Evolutionary conservation across 768 basidiomycete genomes (phyloP), one percentile per base, ranked within the genome.

Genomic region (Phanerochaete sordida): DNA sequence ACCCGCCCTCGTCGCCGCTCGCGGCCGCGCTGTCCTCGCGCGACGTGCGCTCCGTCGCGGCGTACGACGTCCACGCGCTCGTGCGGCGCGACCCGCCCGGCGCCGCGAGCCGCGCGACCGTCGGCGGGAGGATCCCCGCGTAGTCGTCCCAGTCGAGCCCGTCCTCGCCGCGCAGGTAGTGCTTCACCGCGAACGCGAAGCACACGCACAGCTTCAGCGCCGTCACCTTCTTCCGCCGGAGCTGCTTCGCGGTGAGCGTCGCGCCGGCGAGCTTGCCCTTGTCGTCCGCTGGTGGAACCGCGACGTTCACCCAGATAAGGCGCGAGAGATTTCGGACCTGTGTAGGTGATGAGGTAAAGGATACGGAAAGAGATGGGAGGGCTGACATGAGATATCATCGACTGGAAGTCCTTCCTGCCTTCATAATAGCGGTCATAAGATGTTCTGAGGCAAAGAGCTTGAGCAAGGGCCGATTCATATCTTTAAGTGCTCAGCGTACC

Each of bases 401-500:
- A 66, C 0, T 88, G 86, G 68, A 95, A 95, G 45, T 86, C 84
- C 72, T 91, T 96, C 64, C 95, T 80, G 50, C 94, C 95, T 76
- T 95, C 93, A 81, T 87, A 91, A 67, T 87, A 93, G 33, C 91
- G 86, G 66, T 93, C 90, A 65, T 93, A 94, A 8, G 90, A 92
- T 24, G 90, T 93, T 54, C 39, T 43, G n/a, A 19, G 19, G 39
- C 39, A 19, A 43, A 4, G n/a, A n/a, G n/a, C n/a, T n/a, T n/a
- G n/a, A n/a, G n/a, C n/a, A n/a, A n/a, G n/a, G n/a, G n/a, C n/a
- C n/a, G n/a, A n/a, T n/a, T n/a, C n/a, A n/a, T n/a, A n/a, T n/a
- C n/a, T n/a, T n/a, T n/a, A n/a, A n/a, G n/a, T n/a, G n/a, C n/a
- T n/a, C n/a, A 46, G 66, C 82, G 35, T 70, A 87, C 89, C 86